Evolutionary conservation across 257 asterid species (phyloP), one percentile per base, ranked within the genome.

Genomic region (Orobanche coerulescens): DNA sequence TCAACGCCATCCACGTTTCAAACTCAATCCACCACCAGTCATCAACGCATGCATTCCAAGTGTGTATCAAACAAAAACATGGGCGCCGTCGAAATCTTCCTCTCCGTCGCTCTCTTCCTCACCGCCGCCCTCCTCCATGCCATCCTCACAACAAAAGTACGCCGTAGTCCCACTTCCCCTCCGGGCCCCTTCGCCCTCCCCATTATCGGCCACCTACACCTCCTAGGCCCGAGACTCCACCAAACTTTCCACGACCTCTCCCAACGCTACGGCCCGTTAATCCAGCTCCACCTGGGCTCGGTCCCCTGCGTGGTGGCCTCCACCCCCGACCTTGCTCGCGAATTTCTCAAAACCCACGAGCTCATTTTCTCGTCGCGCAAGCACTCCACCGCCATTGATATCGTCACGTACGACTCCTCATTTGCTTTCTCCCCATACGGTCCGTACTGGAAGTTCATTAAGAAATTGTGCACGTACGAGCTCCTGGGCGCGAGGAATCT

Each of bases 401-500:
- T 80, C n/a, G 82, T 84, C 33, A 80, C 94, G 13, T 76, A 82
- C 58, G 67, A 78, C 0, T 72, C 77, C 2, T 80, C 94, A 4
- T 84, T 84, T 39, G 94, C 87, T 3, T 84, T 84, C 80, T 73
- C 94, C 9, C 87, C 90, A 1, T 64, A 79, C 37, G 85, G 85
- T 0, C 76, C 85, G 0, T 85, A 80, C 67, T 82, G 87, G 87
- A 85, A 82, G 23, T 80, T 58, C 62, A 73, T 80, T 28, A 82
- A 85, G 64, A 82, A 82, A 2, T 4, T 80, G 1, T 70, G 81
- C 65, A 80, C 83, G 1, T 66, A 62, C 31, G 79, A 85, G 64
- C 75, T 78, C 6, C 61, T 82, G 15, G 83, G 90, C 15, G 73
- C 82, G 0, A 51, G 82, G 3, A 80, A 74, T 44, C 59, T 82